Percentiles rank a stretch among this genome's conserved stretches.
Conservation (phyloP, 805 yeast genomes). For the Starmerella potacharoeniae region DNA sequence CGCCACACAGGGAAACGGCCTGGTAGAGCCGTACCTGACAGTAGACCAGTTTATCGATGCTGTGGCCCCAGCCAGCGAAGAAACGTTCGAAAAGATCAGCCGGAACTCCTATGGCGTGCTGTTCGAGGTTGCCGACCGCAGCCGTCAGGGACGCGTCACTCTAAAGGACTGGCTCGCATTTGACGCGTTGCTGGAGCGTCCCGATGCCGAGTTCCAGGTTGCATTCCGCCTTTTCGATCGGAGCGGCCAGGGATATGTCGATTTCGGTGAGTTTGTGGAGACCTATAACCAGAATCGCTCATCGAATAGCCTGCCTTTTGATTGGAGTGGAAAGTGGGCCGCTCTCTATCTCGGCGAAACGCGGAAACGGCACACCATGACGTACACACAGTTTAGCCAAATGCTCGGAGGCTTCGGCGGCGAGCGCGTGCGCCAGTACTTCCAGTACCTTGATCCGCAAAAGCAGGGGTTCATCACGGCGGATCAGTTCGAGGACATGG, state of each 20-base stretch:
- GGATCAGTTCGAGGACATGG: constrained; percentile 32
- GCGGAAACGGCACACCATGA: constrained; percentile 30
- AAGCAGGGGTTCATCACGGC: constrained; percentile 33
- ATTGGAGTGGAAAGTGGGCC: constrained; percentile 36
- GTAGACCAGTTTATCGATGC: constrained; percentile 36
- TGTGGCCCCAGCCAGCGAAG: constrained; percentile 33
- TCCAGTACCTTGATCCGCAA: constrained; percentile 29
- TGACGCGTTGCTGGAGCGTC: constrained; percentile 42
- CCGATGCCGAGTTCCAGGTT: constrained; percentile 45
- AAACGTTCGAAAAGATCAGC: constrained; percentile 43
- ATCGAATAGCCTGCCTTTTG: constrained; percentile 31
- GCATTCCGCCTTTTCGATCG: constrained; percentile 38
- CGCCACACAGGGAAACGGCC: constrained; percentile 17
- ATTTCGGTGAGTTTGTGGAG: constrained; percentile 32
- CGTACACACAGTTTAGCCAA: constrained; percentile 35
- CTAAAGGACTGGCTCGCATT: constrained; percentile 65
- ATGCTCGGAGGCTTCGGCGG: constrained; percentile 37
- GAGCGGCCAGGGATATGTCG: constrained; percentile 31
- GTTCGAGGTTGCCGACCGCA: constrained; percentile 68
- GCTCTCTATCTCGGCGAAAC: constrained; percentile 32
- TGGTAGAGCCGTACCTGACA: constrained; percentile 29
- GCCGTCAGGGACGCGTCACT: constrained; percentile 54
- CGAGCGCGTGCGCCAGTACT: constrained; percentile 38
- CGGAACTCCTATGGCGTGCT: constrained; percentile 57
- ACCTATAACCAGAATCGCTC: constrained; percentile 30